Evolutionary conservation across 2,329 filamentous ascomycete species (phyloP).

Genomic region (Penicillium vulpinum): DNA sequence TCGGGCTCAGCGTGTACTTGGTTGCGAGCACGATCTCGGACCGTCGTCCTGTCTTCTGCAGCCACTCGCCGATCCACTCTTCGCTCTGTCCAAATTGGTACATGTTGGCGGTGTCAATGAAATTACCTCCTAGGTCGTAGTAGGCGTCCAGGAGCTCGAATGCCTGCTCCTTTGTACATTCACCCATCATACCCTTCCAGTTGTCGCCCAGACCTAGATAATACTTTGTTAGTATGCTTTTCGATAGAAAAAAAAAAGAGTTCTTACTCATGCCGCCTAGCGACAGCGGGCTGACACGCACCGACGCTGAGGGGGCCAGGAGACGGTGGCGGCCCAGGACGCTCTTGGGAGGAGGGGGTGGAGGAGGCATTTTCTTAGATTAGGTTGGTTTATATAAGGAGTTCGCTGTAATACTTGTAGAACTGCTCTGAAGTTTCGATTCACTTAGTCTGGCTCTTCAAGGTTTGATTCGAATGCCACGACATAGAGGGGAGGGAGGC

Average conservation of each 20-base stretch:
- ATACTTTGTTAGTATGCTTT: no score
- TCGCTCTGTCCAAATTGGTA: constrained; percentile 53
- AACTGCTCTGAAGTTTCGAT: no score
- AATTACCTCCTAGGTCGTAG: constrained; percentile 52
- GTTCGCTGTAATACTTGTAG: no score
- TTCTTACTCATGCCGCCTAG: constrained; percentile 35
- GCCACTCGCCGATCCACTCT: constrained; percentile 53
- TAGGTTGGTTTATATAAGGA: no score
- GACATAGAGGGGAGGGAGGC: no score
- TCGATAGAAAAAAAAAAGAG: no score
- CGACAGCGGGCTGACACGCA: constrained; percentile 33
- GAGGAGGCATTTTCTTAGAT: no score
- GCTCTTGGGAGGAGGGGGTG: neutral
- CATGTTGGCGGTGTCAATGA: constrained; percentile 54
- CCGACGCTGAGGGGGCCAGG: constrained; percentile 30
- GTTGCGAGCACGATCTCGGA: constrained; percentile 35
- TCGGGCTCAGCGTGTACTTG: constrained; percentile 44
- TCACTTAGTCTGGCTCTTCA: no score
- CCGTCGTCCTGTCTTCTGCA: constrained; percentile 40
- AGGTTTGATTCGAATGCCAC: no score
- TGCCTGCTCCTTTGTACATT: constrained; percentile 46
- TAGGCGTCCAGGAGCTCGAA: constrained; percentile 52
- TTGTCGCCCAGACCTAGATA: constrained; percentile 22
- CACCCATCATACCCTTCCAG: constrained; percentile 32
- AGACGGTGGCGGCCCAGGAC: constrained; percentile 24